Evolutionary conservation across 2,329 filamentous ascomycete species (phyloP), one percentile per base, ranked within the genome.

Genomic region (Incumbomyces delicatus): DNA sequence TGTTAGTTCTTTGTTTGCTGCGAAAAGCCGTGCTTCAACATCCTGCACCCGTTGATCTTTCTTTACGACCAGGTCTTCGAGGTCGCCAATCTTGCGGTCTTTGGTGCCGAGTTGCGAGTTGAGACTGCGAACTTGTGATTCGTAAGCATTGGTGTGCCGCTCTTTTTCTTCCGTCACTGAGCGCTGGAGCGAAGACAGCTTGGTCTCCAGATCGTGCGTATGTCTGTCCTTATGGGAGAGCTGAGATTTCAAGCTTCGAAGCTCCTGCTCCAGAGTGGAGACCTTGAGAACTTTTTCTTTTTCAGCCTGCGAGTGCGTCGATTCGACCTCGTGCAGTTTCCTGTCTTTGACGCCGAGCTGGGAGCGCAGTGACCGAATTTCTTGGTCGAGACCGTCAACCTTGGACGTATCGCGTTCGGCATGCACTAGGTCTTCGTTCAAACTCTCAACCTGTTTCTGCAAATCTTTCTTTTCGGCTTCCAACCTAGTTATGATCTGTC

Each of bases 1-100:
- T 44, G 88, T 80, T 1, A 95, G 72, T 50, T 95, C 88, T 58
- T 92, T 94, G 30, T 81, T 83, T 1, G 87, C 75, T 14, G 74
- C 75, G 35, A 83, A 80, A 22, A 95, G 73, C 63, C 95, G 94
- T 57, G 94, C 70, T 56, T 95, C 89, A 13, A 89, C 74, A 53
- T 95, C 89, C 59, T 95, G 87, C 13, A 89, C 74, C 53, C 95
- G 89, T 59, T 95, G 87, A 56, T 95, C 89, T 3, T 83, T 78
- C 64, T 87, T 84, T 32, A 95, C 70, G 33, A 96, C 69, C 59
- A 88, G 92, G 30, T 74, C 73, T 63, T 98, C 90, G 6, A 96
- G 72, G 46, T 98, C 92, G 47, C 86, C 81, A 4, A 87, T 72
- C 63, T 96, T 98, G 47, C 87, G 81, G 46, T 95, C 89, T 64